Conservation (phyloP, 2,329 filamentous ascomycete species). For the Penicillium concentricum region DNA sequence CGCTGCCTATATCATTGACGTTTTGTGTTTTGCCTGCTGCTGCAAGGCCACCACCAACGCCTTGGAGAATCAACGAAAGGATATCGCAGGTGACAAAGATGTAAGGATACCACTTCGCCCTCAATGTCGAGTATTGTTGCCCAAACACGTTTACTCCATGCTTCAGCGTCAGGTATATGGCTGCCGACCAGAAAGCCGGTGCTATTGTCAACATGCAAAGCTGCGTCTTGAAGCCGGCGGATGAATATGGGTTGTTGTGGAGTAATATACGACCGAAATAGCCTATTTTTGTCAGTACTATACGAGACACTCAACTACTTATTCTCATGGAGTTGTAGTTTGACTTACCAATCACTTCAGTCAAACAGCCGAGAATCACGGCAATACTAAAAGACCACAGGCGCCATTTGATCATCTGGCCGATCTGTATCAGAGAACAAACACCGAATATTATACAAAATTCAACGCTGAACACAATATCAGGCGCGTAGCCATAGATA, state of each 20-base stretch:
- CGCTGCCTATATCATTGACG: not conserved
- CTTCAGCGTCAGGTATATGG: not conserved
- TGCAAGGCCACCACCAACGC: not conserved
- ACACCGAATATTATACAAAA: not conserved
- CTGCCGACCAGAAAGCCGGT: not conserved
- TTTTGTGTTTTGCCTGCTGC: not conserved
- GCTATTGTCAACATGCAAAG: not conserved
- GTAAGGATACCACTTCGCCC: not conserved
- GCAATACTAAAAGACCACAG: not conserved
- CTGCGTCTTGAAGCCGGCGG: not conserved
- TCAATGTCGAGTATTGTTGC: not conserved
- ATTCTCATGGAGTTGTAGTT: not conserved
- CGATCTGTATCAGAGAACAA: not conserved
- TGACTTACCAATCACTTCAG: not conserved
- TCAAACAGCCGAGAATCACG: not conserved
- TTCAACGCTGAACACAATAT: not conserved
- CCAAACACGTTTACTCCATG: not conserved
- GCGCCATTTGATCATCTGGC: not conserved
- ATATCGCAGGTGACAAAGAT: not conserved
- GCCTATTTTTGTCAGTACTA: not conserved
- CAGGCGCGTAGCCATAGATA: not conserved
- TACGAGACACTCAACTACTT: accelerated
- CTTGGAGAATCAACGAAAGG: not conserved
- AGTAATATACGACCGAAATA: not conserved
- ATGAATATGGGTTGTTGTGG: not conserved